A percentile compares a stretch with the other conserved stretches of the same genome.
These are phyloP conservation scores for Metschnikowia bowlesiae DNA, from an alignment of 805 yeast genomes.

Conservation along the genomic window DNA sequence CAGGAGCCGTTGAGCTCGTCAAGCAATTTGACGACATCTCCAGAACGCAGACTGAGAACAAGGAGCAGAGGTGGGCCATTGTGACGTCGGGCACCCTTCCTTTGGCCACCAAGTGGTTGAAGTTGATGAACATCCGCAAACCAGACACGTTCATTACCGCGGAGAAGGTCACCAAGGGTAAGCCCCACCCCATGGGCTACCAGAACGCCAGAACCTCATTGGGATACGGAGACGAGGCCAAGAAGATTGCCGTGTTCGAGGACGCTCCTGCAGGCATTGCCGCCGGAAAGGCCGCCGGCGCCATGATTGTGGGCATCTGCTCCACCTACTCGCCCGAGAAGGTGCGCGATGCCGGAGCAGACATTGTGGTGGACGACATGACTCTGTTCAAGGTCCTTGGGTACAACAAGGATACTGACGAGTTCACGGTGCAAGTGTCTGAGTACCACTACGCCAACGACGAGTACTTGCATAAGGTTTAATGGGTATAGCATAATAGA, in stretches of 20 bases:
- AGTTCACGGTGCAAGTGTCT: slow-evolving; percentile 37
- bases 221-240: slow-evolving; percentile 32
- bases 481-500: slow-evolving; percentile 8
- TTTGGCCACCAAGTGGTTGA: slow-evolving; percentile 77
- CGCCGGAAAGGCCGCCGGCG: slow-evolving; percentile 83
- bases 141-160: slow-evolving; percentile 82
- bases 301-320: slow-evolving; percentile 77
- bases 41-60: slow-evolving; percentile 36
- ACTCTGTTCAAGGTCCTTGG: slow-evolving; percentile 54
- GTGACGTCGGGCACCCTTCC: slow-evolving; percentile 80
- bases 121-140: slow-evolving; percentile 51
- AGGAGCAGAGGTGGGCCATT: slow-evolving; percentile 69
- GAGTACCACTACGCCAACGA: slow-evolving; percentile 43
- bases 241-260: slow-evolving; percentile 66
- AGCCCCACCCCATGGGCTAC: slow-evolving; percentile 86
- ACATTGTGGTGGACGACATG: slow-evolving; percentile 74
- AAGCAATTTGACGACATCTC: slow-evolving; percentile 49
- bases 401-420: slow-evolving; percentile 42
- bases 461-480: slow-evolving; percentile 28
- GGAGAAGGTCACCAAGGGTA: slow-evolving; percentile 72
- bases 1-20: slow-evolving; percentile 68
- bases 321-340: slow-evolving; percentile 69
- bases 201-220: slow-evolving; percentile 49
- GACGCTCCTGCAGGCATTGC: slow-evolving; percentile 86
- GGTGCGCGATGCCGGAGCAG: slow-evolving; percentile 74